Evolutionary conservation across 257 asterid species (phyloP), one percentile per base, ranked within the genome.

Genomic region (Echium plantagineum): DNA sequence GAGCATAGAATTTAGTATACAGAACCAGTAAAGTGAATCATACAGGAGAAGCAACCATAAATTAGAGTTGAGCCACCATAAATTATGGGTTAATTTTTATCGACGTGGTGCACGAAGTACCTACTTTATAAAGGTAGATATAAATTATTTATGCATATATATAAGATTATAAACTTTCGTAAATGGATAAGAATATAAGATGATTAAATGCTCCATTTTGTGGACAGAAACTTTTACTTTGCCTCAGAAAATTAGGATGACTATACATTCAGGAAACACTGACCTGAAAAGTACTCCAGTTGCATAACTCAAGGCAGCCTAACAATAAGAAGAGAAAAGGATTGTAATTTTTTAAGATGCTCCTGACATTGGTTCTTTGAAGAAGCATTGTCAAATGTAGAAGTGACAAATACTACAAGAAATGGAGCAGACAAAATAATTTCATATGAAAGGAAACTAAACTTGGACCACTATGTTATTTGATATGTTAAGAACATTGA

Each of bases 261-360:
- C 9, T 57, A 17, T 20, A 19, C 24, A 53, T 53, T 53, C 22
- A 4, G 20, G 12, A 61, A 58, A 59, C 58, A 60, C 76, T 35
- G 57, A 76, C 81, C 81, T 76, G 71, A 72, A 72, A 53, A 66
- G 52, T 9, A 72, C 81, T 58, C 81, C 81, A 3, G 67, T 66
- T 38, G 71, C 73, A 57, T 76, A 76, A 63, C 81, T 76, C 63
- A 76, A 52, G 60, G 81, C 78, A 66, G 75, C 78, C 81, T 76
- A 55, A 66, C 55, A 38, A 49, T 19, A 51, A 2, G 32, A 18
- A 52, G 28, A 52, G 18, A 58, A 52, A 10, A 46, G 42, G 18
- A 64, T 17, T 18, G 57, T 21, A 55, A 9, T 42, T 46, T n/a
- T 4, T 7, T 22, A 16, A 46, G 16, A 8, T 2, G 24, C 13